phyloP scores from a whole-genome alignment of 257 asterid genomes.

The Primulina eburnea region DNA sequence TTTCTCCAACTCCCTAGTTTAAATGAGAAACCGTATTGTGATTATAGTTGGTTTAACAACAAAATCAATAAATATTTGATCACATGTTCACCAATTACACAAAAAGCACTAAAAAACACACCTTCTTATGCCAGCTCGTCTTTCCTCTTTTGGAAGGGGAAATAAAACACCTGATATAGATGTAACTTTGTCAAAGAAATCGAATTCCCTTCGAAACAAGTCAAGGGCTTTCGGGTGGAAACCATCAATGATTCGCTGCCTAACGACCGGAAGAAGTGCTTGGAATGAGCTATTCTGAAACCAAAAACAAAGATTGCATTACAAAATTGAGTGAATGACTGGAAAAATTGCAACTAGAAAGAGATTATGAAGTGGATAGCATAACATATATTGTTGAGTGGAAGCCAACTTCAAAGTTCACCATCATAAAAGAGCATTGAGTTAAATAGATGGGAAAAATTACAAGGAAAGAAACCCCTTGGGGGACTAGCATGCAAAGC shows the following conservation, averaged over 20 bases:
- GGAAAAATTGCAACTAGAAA: slow-evolving; percentile 6
- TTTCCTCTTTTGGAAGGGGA: slow-evolving; percentile 91
- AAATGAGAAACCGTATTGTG: slow-evolving; percentile 7
- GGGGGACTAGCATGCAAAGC: not conserved
- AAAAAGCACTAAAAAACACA: slow-evolving; percentile 26
- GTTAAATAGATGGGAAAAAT: slow-evolving; percentile 12
- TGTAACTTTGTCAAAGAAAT: slow-evolving; percentile 97
- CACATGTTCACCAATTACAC: slow-evolving; percentile 19
- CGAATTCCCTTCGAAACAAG: slow-evolving; percentile 79
- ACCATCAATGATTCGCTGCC: slow-evolving; percentile 79
- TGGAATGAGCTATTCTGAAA: slow-evolving; percentile 70
- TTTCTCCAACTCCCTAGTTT: slow-evolving; percentile 86
- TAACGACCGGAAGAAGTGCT: slow-evolving; percentile 76
- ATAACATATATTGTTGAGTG: slow-evolving; percentile 16
- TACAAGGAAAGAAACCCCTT: not conserved
- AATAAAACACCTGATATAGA: slow-evolving; percentile 94
- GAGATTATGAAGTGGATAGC: slow-evolving; percentile 15
- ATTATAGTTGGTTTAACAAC: slow-evolving; percentile 13
- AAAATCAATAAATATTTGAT: slow-evolving; percentile 22
- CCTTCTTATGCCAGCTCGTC: slow-evolving; percentile 97
- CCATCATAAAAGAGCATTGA: not conserved
- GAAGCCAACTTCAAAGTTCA: slow-evolving; percentile 12
- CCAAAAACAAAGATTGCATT: slow-evolving; percentile 21
- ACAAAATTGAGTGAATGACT: slow-evolving; percentile 5
- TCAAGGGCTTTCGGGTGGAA: slow-evolving; percentile 74